These are phyloP conservation scores for Acacia pycnantha DNA, from an alignment of 331 rosid genomes.

Conservation along the genomic window DNA sequence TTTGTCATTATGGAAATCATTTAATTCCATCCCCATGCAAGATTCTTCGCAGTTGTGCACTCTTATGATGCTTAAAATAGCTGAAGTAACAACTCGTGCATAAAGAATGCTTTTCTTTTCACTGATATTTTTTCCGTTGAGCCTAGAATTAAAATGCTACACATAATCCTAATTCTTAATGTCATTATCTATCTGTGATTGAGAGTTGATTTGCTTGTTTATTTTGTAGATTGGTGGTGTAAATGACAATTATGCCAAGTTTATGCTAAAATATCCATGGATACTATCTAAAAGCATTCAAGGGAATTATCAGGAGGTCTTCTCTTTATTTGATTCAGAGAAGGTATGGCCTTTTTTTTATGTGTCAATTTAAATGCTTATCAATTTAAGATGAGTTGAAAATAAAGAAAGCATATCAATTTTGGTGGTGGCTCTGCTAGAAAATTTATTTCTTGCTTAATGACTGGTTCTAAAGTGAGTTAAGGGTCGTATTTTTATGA, in stretches of 20 bases:
- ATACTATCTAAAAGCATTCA: slow-evolving; percentile 66
- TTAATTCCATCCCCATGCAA: neutral
- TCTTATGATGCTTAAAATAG: neutral
- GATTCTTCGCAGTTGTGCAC: neutral
- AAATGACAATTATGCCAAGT: slow-evolving; percentile 47
- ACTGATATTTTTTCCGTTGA: neutral
- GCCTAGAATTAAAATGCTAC: neutral
- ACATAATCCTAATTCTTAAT: slow-evolving; percentile 3
- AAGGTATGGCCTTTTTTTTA: slow-evolving; percentile 52
- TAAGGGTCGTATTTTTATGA: neutral
- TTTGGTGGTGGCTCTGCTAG: neutral
- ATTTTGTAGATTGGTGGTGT: slow-evolving; percentile 53
- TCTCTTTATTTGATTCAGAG: slow-evolving; percentile 47
- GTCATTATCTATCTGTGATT: slow-evolving; percentile 1
- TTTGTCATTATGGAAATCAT: neutral
- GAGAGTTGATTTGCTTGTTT: slow-evolving; percentile 14
- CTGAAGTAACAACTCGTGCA: neutral
- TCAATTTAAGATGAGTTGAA: slow-evolving; percentile 1
- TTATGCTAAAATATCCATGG: slow-evolving; percentile 82
- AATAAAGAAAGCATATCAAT: slow-evolving; percentile 2
- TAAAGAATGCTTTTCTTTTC: neutral
- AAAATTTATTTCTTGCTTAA: neutral
- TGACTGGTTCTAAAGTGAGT: slow-evolving; percentile 15
- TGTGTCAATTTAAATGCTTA: slow-evolving; percentile 4
- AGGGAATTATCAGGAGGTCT: slow-evolving; percentile 54